Conservation (phyloP, 83 land plant species). For the Picea engelmannii region DNA sequence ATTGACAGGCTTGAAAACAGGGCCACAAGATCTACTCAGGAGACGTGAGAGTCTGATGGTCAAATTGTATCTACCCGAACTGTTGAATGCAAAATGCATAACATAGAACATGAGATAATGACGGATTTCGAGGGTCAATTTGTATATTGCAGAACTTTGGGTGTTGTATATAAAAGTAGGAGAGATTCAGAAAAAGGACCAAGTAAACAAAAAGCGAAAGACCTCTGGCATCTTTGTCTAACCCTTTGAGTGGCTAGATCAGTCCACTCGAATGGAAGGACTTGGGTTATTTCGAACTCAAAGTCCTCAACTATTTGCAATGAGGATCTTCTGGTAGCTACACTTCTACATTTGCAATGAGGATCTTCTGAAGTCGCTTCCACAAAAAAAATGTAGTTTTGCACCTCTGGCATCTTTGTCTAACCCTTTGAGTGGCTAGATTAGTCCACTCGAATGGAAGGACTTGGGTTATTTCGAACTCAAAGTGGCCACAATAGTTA, state of each 20-base stretch:
- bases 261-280: constrained; percentile 1
- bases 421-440: background rate
- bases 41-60: too few relatives aligned
- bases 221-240: constrained; percentile 21
- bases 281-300: constrained; percentile 5
- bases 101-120: too few relatives aligned
- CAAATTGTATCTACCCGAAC: too few relatives aligned
- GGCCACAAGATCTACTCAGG: too few relatives aligned
- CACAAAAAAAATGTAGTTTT: constrained; percentile 39
- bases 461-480: constrained; percentile 7
- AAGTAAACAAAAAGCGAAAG: too few relatives aligned
- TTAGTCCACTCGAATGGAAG: background rate
- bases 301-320: constrained; percentile 91
- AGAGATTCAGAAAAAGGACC: too few relatives aligned
- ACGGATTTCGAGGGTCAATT: too few relatives aligned
- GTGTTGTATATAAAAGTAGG: too few relatives aligned
- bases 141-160: too few relatives aligned
- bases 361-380: constrained; percentile 39
- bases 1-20: too few relatives aligned
- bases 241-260: background rate
- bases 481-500: background rate
- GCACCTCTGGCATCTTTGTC: constrained; percentile 24
- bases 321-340: constrained; percentile 74
- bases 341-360: constrained; percentile 44
- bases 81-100: too few relatives aligned